These are phyloP conservation scores for Suhomyces ambrosiae DNA, from an alignment of 1,139 yeast genomes.

Conservation along the genomic window DNA sequence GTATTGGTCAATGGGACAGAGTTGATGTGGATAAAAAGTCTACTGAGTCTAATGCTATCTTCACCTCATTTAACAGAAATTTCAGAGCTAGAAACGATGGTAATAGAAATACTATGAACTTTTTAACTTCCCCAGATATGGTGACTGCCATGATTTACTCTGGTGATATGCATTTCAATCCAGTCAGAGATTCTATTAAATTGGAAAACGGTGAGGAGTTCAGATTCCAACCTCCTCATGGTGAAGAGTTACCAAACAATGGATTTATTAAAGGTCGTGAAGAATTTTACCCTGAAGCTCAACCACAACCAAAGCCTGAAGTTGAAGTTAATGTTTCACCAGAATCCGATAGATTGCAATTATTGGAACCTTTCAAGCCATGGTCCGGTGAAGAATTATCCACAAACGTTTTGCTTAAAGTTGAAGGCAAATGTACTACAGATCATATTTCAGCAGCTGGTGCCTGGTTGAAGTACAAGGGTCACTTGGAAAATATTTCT, in stretches of 20 bases:
- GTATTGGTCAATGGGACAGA: constrained; percentile 99
- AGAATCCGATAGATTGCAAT: constrained; percentile 64
- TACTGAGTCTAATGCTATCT: constrained; percentile 74
- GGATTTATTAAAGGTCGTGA: constrained; percentile 85
- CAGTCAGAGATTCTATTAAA: constrained; percentile 73
- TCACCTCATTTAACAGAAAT: constrained; percentile 95
- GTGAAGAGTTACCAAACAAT: constrained; percentile 77
- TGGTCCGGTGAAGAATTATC: constrained; percentile 85
- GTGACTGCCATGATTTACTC: constrained; percentile 96
- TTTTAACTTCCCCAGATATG: constrained; percentile 93
- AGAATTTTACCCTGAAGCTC: constrained; percentile 81
- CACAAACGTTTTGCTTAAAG: constrained; percentile 78
- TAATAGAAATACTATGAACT: constrained; percentile 94
- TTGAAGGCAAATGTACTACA: constrained; percentile 97
- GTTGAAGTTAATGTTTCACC: constrained; percentile 78
- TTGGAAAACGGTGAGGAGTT: constrained; percentile 68
- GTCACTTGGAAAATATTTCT: constrained; percentile 93
- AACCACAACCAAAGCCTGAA: constrained; percentile 71
- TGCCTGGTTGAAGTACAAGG: constrained; percentile 98
- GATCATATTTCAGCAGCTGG: constrained; percentile 99
- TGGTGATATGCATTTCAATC: constrained; percentile 87
- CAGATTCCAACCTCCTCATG: constrained; percentile 69
- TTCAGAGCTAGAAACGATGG: constrained; percentile 98
- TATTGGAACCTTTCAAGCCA: constrained; percentile 83
- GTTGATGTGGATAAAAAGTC: constrained; percentile 62